Base-by-base conservation (phyloP, 2,329 filamentous ascomycete species). In the Daldinia sp. region DNA sequence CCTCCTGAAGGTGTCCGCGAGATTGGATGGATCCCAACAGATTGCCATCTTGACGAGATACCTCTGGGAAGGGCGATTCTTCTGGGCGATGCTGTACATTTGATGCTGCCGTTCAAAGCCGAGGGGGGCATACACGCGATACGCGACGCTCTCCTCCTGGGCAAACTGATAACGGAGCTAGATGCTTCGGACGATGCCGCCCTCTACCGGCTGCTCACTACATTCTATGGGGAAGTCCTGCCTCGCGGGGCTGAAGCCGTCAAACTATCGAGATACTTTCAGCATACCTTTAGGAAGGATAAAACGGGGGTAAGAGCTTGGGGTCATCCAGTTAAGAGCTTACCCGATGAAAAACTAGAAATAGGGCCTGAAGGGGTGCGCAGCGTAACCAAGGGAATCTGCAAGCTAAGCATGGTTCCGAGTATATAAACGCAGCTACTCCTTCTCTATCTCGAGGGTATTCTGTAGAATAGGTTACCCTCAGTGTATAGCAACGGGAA, bases 81-180 rank as follows among this genome's bases (percentile, higher is more conserved):
- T 0, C 68, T 72, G 15, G 70, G 70, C 35, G 70, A 72, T 10
- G 68, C 70, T 23, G 70, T 70, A 12, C 70, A 72, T 55, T 55
- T 68, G 20, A 72, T 72, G 70, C 68, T 70, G 57, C 68, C 70
- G 5, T 71, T 66, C 54, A 71, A 71, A 30, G 70, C 67, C 18
- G 70, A 72, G 28, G 70, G 70, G 5, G 70, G 68, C 12, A 64
- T 68, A 6, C 70, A 72, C 37, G 68, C 67, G 15, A 70, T 72
- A 60, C 68, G 68, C 50, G 90, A 92, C 37, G 91, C 93, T 72
- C 60, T 72, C 4, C 65, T 64, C 44, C 4, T 72, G 0, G 68
- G 74, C 26, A 68, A 74, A 54, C 48, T 75, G 5, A 60, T 78
- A 3, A 54, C 62, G 5, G 62, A 72, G 35, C 41, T 70, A 2